phyloP scores from a whole-genome alignment of 768 basidiomycete genomes.

The Pleurotus ostreatus region DNA sequence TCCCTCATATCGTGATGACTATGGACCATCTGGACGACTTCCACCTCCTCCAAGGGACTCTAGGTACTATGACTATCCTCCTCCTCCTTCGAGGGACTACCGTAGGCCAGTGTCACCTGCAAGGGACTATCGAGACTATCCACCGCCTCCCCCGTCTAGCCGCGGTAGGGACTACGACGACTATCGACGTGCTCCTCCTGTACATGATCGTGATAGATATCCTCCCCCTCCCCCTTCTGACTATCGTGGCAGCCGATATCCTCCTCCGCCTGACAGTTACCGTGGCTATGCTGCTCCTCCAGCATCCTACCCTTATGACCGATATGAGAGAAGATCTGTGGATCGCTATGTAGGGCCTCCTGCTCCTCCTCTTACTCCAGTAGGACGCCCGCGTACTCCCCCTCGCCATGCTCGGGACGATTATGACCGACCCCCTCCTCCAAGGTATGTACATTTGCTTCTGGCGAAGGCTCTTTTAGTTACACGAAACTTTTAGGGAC shows the following conservation, averaged over 20 bases:
- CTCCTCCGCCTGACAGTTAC: conserved; percentile 49
- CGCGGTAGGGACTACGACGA: conserved; percentile 67
- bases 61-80: conserved; percentile 64
- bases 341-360: conserved; percentile 38
- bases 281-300: conserved; percentile 50
- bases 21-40: conserved; percentile 38
- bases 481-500: no score
- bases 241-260: conserved; percentile 51
- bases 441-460: conserved; percentile 39
- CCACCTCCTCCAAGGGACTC: conserved; percentile 39
- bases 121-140: conserved; percentile 67
- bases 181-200: conserved; percentile 44
- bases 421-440: conserved; percentile 49
- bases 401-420: conserved; percentile 57
- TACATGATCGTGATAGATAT: conserved; percentile 49
- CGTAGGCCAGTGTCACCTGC: conserved; percentile 59
- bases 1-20: conserved; percentile 54
- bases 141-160: conserved; percentile 36
- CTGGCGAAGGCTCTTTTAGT: no score
- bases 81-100: conserved; percentile 48
- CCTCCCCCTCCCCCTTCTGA: conserved; percentile 47
- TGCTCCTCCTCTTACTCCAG: conserved; percentile 38
- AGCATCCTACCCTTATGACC: conserved; percentile 53
- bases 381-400: conserved; percentile 49
- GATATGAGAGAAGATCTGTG: conserved; percentile 54